Evolutionary conservation across 306 rosid species (phyloP).

Genomic region (Gillenia trifoliata): DNA sequence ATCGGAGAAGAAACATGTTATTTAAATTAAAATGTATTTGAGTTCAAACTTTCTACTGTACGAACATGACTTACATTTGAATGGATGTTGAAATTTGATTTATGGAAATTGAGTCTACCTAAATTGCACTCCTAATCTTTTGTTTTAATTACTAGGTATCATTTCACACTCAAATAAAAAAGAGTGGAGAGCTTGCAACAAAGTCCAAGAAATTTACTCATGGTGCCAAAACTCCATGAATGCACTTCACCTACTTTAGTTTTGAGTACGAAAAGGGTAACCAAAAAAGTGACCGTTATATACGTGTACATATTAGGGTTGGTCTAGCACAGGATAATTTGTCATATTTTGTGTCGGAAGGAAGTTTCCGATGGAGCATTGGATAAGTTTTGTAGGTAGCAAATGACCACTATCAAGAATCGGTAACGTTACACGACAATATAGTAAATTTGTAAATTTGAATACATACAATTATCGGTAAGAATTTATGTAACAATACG

Average conservation of each 20-base stretch:
- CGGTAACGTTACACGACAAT: too few relatives aligned
- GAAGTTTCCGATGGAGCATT: not conserved
- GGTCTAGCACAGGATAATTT: not conserved
- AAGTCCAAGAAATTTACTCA: not conserved
- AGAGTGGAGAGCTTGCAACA: not conserved
- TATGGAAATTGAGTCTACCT: not conserved
- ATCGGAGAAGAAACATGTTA: too few relatives aligned
- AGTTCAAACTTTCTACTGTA: too few relatives aligned
- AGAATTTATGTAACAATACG: too few relatives aligned
- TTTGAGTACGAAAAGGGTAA: not conserved
- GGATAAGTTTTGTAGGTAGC: not conserved
- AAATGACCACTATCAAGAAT: too few relatives aligned
- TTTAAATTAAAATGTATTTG: too few relatives aligned
- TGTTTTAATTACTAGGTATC: not conserved
- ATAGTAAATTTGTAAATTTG: too few relatives aligned
- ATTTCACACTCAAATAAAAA: not conserved
- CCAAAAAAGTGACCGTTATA: slow-evolving; percentile 2
- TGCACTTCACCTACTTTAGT: not conserved
- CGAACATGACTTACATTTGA: too few relatives aligned
- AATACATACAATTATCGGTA: too few relatives aligned
- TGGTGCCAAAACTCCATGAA: not conserved
- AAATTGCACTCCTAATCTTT: not conserved
- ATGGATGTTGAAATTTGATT: too few relatives aligned
- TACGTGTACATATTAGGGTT: not conserved
- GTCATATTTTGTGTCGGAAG: not conserved